phyloP scores from a whole-genome alignment of 371 early-diverging fungal genomes.

The Mucor sp. region DNA sequence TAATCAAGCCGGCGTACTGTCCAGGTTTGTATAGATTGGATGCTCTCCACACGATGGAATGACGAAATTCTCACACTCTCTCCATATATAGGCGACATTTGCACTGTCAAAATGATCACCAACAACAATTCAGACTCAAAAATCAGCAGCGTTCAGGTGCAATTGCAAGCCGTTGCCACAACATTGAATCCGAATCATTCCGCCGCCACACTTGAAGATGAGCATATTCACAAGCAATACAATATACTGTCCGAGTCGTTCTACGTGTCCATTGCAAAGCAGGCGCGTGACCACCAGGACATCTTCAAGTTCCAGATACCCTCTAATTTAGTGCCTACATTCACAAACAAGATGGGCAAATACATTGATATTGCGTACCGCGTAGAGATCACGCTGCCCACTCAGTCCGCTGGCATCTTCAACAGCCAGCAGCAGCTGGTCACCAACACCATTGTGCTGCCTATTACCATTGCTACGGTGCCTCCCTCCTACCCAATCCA shows the following conservation, averaged over 20 bases:
- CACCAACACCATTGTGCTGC: constrained; percentile 8
- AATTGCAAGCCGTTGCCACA: constrained; percentile 24
- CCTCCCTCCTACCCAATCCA: constrained; percentile 22
- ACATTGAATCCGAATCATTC: constrained; percentile 11
- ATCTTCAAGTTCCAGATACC: constrained; percentile 39
- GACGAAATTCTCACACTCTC: background rate
- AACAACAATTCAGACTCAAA: constrained; percentile 40
- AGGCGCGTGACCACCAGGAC: constrained; percentile 31
- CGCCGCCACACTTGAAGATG: background rate
- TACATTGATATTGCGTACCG: constrained; percentile 36
- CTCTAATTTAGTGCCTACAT: constrained; percentile 31
- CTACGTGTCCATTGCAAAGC: constrained; percentile 32
- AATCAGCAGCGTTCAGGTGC: constrained; percentile 38
- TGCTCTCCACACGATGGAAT: background rate
- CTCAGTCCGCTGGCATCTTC: background rate
- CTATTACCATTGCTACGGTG: constrained; percentile 16
- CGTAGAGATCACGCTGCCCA: constrained; percentile 30
- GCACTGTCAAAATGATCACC: constrained; percentile 38
- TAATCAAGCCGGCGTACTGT: constrained; percentile 42
- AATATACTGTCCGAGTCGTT: constrained; percentile 33
- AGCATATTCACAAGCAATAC: constrained; percentile 24
- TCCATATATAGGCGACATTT: constrained; percentile 34
- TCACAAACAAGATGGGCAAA: constrained; percentile 26
- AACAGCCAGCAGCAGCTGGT: background rate
- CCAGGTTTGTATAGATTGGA: constrained; percentile 33